phyloP scores from a whole-genome alignment of 495 filamentous ascomycete genomes.

The Cladorrhinum samala region DNA sequence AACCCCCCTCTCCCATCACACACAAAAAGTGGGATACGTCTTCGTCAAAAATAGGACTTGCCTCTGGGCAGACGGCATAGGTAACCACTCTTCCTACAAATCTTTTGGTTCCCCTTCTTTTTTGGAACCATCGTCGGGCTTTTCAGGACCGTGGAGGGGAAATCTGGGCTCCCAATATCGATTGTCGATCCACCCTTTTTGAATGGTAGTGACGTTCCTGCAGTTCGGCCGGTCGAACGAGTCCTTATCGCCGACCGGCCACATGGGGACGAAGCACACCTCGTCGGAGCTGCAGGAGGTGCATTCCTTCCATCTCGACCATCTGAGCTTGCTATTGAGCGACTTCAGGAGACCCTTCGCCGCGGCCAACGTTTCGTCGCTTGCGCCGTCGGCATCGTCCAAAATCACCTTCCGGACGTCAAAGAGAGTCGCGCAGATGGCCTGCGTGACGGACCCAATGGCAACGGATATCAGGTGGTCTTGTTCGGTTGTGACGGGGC shows the following conservation, averaged over 20 bases:
- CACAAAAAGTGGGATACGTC: too few relatives aligned
- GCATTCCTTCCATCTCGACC: slow-evolving; percentile 60
- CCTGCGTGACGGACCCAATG: slow-evolving; percentile 40
- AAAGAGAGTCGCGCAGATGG: slow-evolving; percentile 48
- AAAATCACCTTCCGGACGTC: slow-evolving; percentile 26
- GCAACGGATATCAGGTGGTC: slow-evolving; percentile 36
- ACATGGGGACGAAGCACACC: slow-evolving; percentile 62
- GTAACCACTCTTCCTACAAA: too few relatives aligned
- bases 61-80: too few relatives aligned
- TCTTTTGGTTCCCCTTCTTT: too few relatives aligned
- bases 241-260: slow-evolving; percentile 49
- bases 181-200: slow-evolving; percentile 3
- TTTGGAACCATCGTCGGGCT: too few relatives aligned
- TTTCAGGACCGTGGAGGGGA: too few relatives aligned
- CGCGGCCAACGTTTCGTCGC: slow-evolving; percentile 1
- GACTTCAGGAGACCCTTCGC: slow-evolving; percentile 22
- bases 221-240: slow-evolving; percentile 15
- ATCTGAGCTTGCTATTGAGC: slow-evolving; percentile 48
- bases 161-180: slow-evolving; percentile 3
- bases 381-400: slow-evolving; percentile 10
- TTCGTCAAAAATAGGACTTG: too few relatives aligned
- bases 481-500: slow-evolving; percentile 22
- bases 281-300: slow-evolving; percentile 48
- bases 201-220: slow-evolving; percentile 8
- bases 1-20: too few relatives aligned